phyloP scores from a whole-genome alignment of 352 stramenopile species.

The Globisporangium camurandrum region DNA sequence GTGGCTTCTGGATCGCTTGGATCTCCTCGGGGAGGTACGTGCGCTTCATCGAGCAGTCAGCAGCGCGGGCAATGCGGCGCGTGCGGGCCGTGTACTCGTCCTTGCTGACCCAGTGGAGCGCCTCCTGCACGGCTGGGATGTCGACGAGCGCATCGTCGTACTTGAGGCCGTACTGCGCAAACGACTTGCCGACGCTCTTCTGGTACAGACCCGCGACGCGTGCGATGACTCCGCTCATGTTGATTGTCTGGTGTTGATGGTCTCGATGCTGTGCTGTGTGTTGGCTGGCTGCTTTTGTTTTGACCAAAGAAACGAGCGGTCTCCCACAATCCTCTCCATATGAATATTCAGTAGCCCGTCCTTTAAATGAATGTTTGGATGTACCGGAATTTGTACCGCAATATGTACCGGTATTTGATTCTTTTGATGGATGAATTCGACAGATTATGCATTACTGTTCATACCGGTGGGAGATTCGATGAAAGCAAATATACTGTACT shows the following conservation, averaged over 20 bases:
- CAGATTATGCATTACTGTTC: too few species aligned
- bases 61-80: constrained; percentile 72
- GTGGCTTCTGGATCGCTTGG: constrained; percentile 77
- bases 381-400: too few species aligned
- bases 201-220: constrained; percentile 72
- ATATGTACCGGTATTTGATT: too few species aligned
- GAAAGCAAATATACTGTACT: too few species aligned
- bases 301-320: too few species aligned
- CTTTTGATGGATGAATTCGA: too few species aligned
- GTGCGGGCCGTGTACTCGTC: constrained; percentile 70
- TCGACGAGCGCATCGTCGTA: constrained; percentile 85
- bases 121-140: constrained; percentile 69
- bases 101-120: constrained; percentile 71
- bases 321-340: too few species aligned
- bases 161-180: constrained; percentile 79
- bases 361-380: too few species aligned
- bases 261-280: constrained; percentile 3
- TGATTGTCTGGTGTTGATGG: constrained; percentile 4
- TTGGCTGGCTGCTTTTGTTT: too few species aligned
- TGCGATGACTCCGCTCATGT: constrained; percentile 42
- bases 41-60: constrained; percentile 83
- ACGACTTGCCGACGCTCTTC: constrained; percentile 74
- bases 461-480: too few species aligned
- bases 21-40: constrained; percentile 82
- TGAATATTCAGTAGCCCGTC: too few species aligned